A percentile compares a stretch with the other conserved stretches of the same genome.
Conservation (phyloP, 2,329 filamentous ascomycete species). For the Trichoderma hamatum region DNA sequence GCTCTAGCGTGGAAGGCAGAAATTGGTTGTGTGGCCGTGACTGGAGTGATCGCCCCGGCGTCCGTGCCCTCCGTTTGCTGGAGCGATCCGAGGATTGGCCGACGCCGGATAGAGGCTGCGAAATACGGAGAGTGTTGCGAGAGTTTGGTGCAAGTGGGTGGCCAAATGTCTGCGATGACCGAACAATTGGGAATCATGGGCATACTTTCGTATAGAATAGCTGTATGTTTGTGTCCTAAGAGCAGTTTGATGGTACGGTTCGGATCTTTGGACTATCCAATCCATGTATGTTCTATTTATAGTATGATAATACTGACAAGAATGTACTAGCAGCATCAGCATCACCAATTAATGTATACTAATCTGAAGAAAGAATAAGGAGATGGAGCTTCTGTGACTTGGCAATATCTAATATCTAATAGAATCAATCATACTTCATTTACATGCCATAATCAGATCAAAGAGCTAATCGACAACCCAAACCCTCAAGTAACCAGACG, state of each 20-base stretch:
- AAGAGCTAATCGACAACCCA: background rate
- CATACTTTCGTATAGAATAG: background rate
- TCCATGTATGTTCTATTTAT: background rate
- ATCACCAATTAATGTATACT: background rate
- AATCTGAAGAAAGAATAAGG: background rate
- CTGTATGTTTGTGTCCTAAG: background rate
- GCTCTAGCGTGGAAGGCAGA: slow-evolving; percentile 38
- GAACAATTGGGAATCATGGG: too few relatives aligned
- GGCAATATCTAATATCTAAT: background rate
- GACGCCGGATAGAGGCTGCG: background rate
- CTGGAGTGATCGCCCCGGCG: background rate
- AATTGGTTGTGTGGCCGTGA: slow-evolving; percentile 25
- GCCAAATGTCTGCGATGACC: too few relatives aligned
- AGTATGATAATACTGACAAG: background rate
- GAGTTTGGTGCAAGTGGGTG: background rate
- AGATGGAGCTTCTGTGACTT: background rate
- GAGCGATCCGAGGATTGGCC: slow-evolving; percentile 17
- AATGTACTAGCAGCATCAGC: background rate
- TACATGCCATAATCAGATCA: background rate
- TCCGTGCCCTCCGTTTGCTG: slow-evolving; percentile 18
- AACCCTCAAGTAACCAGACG: background rate
- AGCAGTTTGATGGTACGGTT: background rate
- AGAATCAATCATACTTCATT: too few relatives aligned
- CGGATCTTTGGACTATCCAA: background rate
- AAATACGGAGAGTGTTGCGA: slow-evolving; percentile 1